phyloP scores from a whole-genome alignment of 352 stramenopile genomes.

The Blastocystis hominis region DNA sequence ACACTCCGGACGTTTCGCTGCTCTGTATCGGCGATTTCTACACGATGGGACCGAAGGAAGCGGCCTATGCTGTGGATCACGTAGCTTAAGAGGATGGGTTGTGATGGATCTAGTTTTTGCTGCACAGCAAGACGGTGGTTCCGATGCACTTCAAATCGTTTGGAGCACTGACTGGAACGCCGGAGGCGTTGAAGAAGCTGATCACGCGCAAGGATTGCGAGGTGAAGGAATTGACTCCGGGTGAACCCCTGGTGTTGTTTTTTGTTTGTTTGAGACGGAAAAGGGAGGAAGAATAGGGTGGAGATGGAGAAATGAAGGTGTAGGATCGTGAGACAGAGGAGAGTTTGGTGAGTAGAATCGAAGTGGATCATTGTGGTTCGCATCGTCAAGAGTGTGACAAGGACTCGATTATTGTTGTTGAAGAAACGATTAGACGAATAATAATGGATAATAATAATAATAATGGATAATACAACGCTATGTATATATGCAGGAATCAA shows the following conservation, averaged over 20 bases:
- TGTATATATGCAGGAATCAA: no score
- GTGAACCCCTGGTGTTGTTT: neutral
- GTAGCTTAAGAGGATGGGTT: neutral
- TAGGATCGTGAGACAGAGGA: neutral
- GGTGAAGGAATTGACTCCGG: slow-evolving; percentile 30
- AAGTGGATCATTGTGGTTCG: neutral
- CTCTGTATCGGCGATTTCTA: slow-evolving; percentile 55
- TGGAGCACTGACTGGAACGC: slow-evolving; percentile 30
- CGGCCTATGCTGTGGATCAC: slow-evolving; percentile 49
- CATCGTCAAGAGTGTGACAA: no score
- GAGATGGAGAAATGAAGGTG: neutral
- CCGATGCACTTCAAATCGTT: slow-evolving; percentile 58
- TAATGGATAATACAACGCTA: no score
- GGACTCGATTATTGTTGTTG: no score
- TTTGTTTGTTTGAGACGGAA: neutral
- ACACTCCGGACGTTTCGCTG: slow-evolving; percentile 32
- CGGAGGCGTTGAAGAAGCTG: neutral
- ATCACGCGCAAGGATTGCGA: slow-evolving; percentile 42
- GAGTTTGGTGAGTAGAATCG: neutral
- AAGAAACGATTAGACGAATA: no score
- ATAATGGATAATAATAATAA: no score
- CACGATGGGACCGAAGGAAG: slow-evolving; percentile 50
- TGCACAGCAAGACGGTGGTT: neutral
- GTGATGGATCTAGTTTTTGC: neutral
- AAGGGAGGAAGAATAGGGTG: neutral